Evolutionary conservation across 768 basidiomycete species (phyloP).

Genomic region (Russula virescens): DNA sequence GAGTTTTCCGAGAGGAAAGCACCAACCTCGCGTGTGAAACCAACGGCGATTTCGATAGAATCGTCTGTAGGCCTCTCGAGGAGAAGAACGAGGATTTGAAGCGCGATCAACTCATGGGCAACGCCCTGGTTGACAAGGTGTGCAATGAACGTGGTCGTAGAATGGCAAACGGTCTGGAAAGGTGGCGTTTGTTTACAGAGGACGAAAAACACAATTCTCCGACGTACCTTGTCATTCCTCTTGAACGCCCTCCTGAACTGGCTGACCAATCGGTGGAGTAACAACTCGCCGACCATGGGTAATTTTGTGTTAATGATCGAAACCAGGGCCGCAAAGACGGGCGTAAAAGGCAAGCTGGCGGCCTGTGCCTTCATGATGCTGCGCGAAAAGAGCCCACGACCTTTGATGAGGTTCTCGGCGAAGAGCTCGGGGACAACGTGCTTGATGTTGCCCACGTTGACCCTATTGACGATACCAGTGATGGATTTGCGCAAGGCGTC

Average conservation of each 20-base stretch:
- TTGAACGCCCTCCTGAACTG: constrained; percentile 95
- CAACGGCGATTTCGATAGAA: constrained; percentile 96
- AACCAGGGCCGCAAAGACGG: constrained; percentile 91
- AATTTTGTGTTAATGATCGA: constrained; percentile 96
- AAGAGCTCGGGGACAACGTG: constrained; percentile 88
- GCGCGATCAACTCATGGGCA: constrained; percentile 88
- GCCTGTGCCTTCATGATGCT: constrained; percentile 99
- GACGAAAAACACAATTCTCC: background rate
- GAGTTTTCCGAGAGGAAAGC: constrained; percentile 91
- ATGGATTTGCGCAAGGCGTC: constrained; percentile 96
- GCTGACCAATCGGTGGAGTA: constrained; percentile 83
- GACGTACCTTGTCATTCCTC: constrained; percentile 89
- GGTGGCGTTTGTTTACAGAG: constrained; percentile 7
- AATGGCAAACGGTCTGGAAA: constrained; percentile 83
- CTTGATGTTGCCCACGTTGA: constrained; percentile 96
- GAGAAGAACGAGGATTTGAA: constrained; percentile 93
- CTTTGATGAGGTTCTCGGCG: constrained; percentile 88
- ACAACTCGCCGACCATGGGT: constrained; percentile 91
- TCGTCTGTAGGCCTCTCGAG: constrained; percentile 96
- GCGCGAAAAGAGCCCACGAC: constrained; percentile 85
- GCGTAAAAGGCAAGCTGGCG: constrained; percentile 94
- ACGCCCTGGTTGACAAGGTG: constrained; percentile 64
- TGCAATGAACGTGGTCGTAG: constrained; percentile 78
- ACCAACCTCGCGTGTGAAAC: constrained; percentile 96
- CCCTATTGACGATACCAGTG: constrained; percentile 99